Conservation (phyloP, 306 rosid species). For the Gleditsia sinensis region DNA sequence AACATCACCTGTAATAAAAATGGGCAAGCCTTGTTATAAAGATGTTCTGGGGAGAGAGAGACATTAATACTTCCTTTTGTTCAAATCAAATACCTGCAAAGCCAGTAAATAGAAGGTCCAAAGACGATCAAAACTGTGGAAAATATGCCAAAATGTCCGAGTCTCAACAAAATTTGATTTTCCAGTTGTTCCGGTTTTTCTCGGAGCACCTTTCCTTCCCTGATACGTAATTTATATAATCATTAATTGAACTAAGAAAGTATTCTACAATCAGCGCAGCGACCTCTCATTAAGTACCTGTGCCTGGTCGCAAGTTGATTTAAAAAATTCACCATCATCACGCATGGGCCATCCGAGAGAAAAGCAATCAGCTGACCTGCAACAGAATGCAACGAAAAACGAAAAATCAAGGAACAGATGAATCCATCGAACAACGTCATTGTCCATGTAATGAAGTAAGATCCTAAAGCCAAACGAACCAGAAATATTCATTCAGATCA, state of each 20-base stretch:
- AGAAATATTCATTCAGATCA: slow-evolving; percentile 89
- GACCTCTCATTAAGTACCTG: slow-evolving; percentile 52
- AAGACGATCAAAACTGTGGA: slow-evolving; percentile 87
- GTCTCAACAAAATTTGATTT: slow-evolving; percentile 87
- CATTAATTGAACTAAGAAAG: slow-evolving; percentile 13
- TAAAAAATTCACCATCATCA: slow-evolving; percentile 92
- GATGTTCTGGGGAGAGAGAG: slow-evolving; percentile 21
- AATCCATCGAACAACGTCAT: slow-evolving; percentile 18
- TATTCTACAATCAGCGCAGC: slow-evolving; percentile 12
- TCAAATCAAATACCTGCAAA: slow-evolving; percentile 72
- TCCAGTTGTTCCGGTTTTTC: slow-evolving; percentile 68
- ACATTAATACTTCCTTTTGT: slow-evolving; percentile 22
- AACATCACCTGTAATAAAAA: slow-evolving; percentile 62
- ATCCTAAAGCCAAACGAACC: slow-evolving; percentile 53
- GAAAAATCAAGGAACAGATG: slow-evolving; percentile 18
- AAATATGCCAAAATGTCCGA: slow-evolving; percentile 89
- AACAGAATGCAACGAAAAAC: slow-evolving; percentile 25
- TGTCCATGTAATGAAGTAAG: slow-evolving; percentile 21
- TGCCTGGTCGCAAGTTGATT: slow-evolving; percentile 63
- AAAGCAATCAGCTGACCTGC: slow-evolving; percentile 87
- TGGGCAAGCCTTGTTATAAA: slow-evolving; percentile 28
- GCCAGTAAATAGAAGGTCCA: slow-evolving; percentile 92
- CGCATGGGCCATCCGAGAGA: slow-evolving; percentile 99
- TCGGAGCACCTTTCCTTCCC: slow-evolving; percentile 71
- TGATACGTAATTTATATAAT: slow-evolving; percentile 39